Conservation (phyloP, 2,329 filamentous ascomycete species). For the Capronia americana region DNA sequence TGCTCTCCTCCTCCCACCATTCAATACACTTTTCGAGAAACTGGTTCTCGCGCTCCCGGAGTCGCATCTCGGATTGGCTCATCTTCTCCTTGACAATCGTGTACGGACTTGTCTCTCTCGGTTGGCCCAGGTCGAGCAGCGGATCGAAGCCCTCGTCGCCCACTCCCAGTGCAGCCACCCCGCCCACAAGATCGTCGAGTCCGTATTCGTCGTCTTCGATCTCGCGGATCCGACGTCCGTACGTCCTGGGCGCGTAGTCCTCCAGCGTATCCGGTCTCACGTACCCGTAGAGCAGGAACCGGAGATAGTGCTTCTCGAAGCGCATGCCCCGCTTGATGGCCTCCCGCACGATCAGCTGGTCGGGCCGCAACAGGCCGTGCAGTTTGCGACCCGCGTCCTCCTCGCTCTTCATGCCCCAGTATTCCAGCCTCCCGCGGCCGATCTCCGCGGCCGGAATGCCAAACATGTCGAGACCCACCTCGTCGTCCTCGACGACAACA, state of each 20-base stretch:
- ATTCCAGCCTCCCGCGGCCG: slow-evolving; percentile 61
- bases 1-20: slow-evolving; percentile 32
- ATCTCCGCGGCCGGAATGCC: slow-evolving; percentile 61
- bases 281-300: slow-evolving; percentile 61
- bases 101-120: slow-evolving; percentile 25
- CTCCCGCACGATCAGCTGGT: slow-evolving; percentile 42
- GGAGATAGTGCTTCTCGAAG: slow-evolving; percentile 34
- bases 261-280: slow-evolving; percentile 60
- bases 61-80: slow-evolving; percentile 15
- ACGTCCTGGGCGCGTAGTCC: slow-evolving; percentile 59
- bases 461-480: slow-evolving; percentile 44
- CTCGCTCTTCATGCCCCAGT: slow-evolving; percentile 55
- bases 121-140: slow-evolving; percentile 35
- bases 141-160: slow-evolving; percentile 36
- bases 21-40: slow-evolving; percentile 24
- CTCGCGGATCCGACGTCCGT: slow-evolving; percentile 29
- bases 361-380: slow-evolving; percentile 38
- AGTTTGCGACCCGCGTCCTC: slow-evolving; percentile 22
- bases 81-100: slow-evolving; percentile 31
- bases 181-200: slow-evolving; percentile 36
- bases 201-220: slow-evolving; percentile 36
- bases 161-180: slow-evolving; percentile 34
- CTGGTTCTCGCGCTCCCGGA: slow-evolving; percentile 23
- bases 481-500: slow-evolving; percentile 22
- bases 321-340: slow-evolving; percentile 36